Base-by-base conservation (phyloP, 1,139 yeast species). In the Saccharomyces hybrid region DNA sequence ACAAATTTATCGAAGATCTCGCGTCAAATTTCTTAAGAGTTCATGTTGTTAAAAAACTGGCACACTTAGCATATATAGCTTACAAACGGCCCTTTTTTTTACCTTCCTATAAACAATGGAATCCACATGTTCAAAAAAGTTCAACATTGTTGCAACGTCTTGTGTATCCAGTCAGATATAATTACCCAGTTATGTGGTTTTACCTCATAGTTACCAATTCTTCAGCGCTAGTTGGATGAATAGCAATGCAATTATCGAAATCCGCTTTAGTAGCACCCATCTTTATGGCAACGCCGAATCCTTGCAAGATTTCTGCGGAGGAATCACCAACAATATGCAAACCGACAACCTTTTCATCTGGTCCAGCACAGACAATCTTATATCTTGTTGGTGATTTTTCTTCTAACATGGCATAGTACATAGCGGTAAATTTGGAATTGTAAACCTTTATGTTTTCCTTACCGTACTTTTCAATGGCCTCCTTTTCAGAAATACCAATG, bases 241-340 rank as follows among this genome's bases (percentile, higher is more conserved):
- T 93, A 50, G 99, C 99, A 42, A 93, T 98, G 75, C 95, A 88
- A 70, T 77, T 84, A 73, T 93, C 99, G 61, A 93, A 91, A 71
- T 93, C 97, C 52, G 82, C 82, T 78, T 93, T 93, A 50, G 99
- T 93, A 49, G 99, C 99, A 44, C 99, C 99, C 96, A 88, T 88
- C 75, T 90, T 90, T 62, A 93, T 77, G 55, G 99, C 99, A 54
- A 90, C 99, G 55, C 98, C 99, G 67, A 93, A 93, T 42, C 99
- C 99, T 78, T 93, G 99, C 64, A 93, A 79, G 59, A 95, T 90
- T 73, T 93, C 99, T 44, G 96, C 82, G 58, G 95, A 83, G 11
- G 82, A 74, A 66, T 90, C 97, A 57, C 99, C 99, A 60, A 91
- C 87, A 56, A 93, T 74, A 71, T 93, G 99, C 64, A 93, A 76